Percentiles rank a stretch among this genome's conserved stretches.
phyloP scores from a whole-genome alignment of 345 rosid species.

The Euphorbia tirucalli region DNA sequence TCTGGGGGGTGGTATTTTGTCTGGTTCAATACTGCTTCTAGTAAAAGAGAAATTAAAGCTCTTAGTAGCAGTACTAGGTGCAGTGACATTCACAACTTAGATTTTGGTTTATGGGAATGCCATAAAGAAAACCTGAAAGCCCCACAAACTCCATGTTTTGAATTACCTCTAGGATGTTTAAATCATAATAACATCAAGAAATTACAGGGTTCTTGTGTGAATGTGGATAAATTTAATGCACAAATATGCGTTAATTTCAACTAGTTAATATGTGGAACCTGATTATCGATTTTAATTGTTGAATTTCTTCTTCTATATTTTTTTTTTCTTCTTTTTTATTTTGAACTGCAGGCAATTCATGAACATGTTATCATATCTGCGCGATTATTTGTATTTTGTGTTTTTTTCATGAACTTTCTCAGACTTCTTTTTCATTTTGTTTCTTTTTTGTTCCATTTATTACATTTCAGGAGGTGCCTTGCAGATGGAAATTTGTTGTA shows the following conservation, averaged over 20 bases:
- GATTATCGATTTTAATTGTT: background rate
- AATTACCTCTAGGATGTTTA: no score
- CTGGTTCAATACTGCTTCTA: background rate
- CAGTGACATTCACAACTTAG: no score
- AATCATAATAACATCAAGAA: no score
- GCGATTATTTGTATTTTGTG: background rate
- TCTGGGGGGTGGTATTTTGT: background rate
- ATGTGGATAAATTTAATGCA: no score
- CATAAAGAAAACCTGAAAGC: no score
- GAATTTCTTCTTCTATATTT: no score
- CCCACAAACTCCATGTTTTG: no score
- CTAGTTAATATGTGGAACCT: background rate
- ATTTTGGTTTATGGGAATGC: no score
- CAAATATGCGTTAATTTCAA: no score
- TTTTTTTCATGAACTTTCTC: slow-evolving; percentile 12
- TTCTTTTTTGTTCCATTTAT: slow-evolving; percentile 9
- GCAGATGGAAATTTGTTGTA: slow-evolving; percentile 83
- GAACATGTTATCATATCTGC: background rate
- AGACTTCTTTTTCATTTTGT: slow-evolving; percentile 21
- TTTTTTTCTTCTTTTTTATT: background rate
- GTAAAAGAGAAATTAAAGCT: background rate
- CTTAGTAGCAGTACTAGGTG: no score
- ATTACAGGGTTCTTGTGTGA: no score
- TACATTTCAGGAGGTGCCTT: slow-evolving; percentile 57
- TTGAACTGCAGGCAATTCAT: background rate